phyloP scores from a whole-genome alignment of 2,329 filamentous ascomycete species.

The Didymella pinodella region DNA sequence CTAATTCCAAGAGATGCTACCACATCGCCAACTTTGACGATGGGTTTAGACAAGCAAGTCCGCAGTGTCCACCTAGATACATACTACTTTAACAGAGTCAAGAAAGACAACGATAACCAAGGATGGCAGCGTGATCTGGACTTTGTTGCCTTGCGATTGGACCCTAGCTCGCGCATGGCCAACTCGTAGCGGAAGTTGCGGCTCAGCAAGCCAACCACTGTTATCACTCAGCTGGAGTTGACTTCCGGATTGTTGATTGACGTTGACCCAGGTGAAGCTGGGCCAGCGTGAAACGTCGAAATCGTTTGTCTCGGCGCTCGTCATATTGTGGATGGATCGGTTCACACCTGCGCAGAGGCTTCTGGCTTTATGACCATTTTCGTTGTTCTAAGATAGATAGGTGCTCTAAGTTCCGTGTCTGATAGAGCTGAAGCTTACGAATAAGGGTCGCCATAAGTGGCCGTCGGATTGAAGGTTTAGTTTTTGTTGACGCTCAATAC shows the following conservation, averaged over 20 bases:
- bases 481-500: too few species aligned
- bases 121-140: background rate
- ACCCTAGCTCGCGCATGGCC: background rate
- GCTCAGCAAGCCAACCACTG: background rate
- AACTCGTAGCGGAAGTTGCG: background rate
- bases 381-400: too few species aligned
- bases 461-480: too few species aligned
- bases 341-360: too few species aligned
- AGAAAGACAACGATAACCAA: background rate
- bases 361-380: too few species aligned
- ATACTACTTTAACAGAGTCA: background rate
- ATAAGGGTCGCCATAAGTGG: too few species aligned
- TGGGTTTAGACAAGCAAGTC: background rate
- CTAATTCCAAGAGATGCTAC: background rate
- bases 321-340: too few species aligned
- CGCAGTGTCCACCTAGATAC: background rate
- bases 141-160: background rate
- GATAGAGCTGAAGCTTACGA: too few species aligned
- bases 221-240: background rate
- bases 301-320: too few species aligned
- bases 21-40: background rate
- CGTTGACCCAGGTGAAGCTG: background rate
- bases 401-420: too few species aligned
- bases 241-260: background rate
- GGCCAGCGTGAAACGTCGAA: too few species aligned